Evolutionary conservation across 1,284 basidiomycete genomes (phyloP).

Genomic region (Ustilago hordei): DNA sequence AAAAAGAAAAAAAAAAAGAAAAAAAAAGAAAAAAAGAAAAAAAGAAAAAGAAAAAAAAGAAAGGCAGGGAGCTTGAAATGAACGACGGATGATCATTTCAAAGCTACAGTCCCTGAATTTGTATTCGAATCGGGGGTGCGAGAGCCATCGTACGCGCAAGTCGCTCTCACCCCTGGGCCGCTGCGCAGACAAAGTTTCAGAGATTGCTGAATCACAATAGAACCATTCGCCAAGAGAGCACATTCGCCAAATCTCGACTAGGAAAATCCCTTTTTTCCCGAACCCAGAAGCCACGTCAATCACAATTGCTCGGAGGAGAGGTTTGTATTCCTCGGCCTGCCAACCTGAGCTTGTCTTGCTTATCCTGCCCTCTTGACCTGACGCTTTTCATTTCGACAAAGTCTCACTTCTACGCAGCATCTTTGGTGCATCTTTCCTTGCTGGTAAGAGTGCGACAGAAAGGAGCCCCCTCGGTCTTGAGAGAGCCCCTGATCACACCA

Average conservation of each 20-base stretch:
- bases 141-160: no score
- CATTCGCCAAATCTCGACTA: background rate
- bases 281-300: background rate
- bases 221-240: background rate
- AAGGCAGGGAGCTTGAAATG: background rate
- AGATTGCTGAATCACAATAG: background rate
- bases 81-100: background rate
- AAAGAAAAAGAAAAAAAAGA: no score
- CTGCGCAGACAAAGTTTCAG: conserved; percentile 6
- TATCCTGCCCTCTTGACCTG: background rate
- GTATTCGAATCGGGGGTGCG: conserved; percentile 3
- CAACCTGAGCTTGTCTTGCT: background rate
- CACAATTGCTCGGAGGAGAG: background rate
- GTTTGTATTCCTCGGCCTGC: background rate
- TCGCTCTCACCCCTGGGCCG: background rate
- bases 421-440: background rate
- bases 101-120: background rate
- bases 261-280: background rate
- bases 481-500: background rate
- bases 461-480: background rate
- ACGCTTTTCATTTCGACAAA: conserved; percentile 1
- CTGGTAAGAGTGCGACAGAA: background rate
- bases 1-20: no score
- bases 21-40: no score
- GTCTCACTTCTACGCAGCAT: background rate